Conservation (phyloP, 228 moss, liverwort and hornwort species). For the Sphagnum fallax region DNA sequence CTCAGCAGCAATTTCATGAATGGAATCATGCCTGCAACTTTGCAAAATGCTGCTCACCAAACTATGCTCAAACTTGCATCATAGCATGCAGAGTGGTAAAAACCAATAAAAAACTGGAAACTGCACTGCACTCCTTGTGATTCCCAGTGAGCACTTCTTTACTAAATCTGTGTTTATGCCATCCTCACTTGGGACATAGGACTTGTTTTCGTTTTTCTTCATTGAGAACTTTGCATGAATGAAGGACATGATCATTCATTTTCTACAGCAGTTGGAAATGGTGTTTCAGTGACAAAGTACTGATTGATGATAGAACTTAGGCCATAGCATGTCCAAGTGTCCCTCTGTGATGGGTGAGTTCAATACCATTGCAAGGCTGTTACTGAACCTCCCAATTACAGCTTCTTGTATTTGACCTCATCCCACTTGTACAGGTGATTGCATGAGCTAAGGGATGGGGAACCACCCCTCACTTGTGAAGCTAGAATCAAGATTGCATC, state of each 20-base stretch:
- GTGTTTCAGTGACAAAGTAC: too few relatives aligned
- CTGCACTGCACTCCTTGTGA: slow-evolving; percentile 69
- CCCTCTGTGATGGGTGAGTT: too few relatives aligned
- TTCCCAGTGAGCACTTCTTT: neutral
- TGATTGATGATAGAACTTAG: too few relatives aligned
- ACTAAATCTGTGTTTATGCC: too few relatives aligned
- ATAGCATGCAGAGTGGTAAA: slow-evolving; percentile 46
- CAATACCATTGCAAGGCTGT: slow-evolving; percentile 53
- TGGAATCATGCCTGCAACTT: slow-evolving; percentile 55
- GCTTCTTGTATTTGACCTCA: slow-evolving; percentile 81
- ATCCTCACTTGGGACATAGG: too few relatives aligned
- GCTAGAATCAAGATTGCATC: slow-evolving; percentile 69
- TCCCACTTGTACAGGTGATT: slow-evolving; percentile 76
- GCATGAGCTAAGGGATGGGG: slow-evolving; percentile 70
- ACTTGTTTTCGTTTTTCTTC: too few relatives aligned
- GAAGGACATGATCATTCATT: too few relatives aligned
- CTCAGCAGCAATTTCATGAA: slow-evolving; percentile 60
- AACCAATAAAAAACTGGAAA: slow-evolving; percentile 71
- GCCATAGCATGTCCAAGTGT: too few relatives aligned
- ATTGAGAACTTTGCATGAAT: too few relatives aligned
- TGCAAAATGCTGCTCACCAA: slow-evolving; percentile 45
- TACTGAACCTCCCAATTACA: slow-evolving; percentile 96
- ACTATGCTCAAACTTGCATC: slow-evolving; percentile 48
- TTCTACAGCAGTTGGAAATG: too few relatives aligned
- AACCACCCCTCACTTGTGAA: slow-evolving; percentile 63